Base-by-base conservation (phyloP, 345 rosid species). In the Populus tremula region DNA sequence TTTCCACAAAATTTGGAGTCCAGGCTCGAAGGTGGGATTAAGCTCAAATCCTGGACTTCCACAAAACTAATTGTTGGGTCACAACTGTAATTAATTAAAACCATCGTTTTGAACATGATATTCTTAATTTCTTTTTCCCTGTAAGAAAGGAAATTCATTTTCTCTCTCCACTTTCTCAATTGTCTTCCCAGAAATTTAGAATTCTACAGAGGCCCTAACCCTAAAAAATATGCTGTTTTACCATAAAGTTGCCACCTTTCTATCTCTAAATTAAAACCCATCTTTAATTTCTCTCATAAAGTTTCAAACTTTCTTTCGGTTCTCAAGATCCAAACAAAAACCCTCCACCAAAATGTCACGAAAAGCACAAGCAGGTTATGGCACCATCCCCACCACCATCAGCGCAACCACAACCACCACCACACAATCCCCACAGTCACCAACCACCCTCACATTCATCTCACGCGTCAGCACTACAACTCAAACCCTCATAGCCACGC, bases 391-490 rank as follows among this genome's bases (percentile, higher is more conserved):
- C 41, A 41, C 77, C n/a, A 21, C 85, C 27, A 69, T 67, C 23
- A 65, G 54, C 65, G 64, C 66, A 20, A 53, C 71, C 53, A 65
- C 71, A 13, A 53, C 79, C 23, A 35, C 62, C 38, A 17, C 73
- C 59, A 21, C 69, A 31, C 27, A 23, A 27, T 36, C 74, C 61
- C 62, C 74, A 43, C 79, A 84, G 62, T 54, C 85, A 56, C 50
- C 77, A 49, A 39, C 87, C 3, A 71, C 81, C 73, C 38, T 83
- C 12, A 77, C 90, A 29, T 85, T 87, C 78, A 77, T 85, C 70
- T 67, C 92, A 67, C 90, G 90, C 79, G 87, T 91, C 61, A 88
- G 85, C 43, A 81, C 84, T 38, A 75, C 90, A 23, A 80, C 88
- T 70, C 84, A 85, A 64, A 73, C 89, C 75, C 72, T 87, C 62